Evolutionary conservation across 2,329 filamentous ascomycete species (phyloP).

Genomic region (Aspergillus thermomutatus): DNA sequence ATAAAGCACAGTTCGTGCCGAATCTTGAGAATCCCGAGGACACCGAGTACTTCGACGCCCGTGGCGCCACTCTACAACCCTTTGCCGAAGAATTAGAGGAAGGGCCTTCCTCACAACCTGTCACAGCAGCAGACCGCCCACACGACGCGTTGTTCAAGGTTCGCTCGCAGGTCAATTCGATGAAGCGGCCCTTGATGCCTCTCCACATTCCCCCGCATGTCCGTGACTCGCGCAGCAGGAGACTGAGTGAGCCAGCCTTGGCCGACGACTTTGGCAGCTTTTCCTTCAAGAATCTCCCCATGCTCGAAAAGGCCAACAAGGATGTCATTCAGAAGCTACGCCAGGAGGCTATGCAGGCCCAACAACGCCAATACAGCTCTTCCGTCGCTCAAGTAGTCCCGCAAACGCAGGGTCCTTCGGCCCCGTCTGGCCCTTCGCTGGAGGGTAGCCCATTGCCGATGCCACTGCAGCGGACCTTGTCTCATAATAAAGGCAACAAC

Average conservation of each 20-base stretch:
- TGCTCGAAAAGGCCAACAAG: conserved; percentile 97
- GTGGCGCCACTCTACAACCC: conserved; percentile 85
- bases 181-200: conserved; percentile 90
- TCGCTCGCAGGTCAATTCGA: conserved; percentile 77
- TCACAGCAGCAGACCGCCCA: conserved; percentile 74
- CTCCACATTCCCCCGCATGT: conserved; percentile 96
- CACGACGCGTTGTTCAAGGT: conserved; percentile 92
- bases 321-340: conserved; percentile 96
- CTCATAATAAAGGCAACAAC: conserved; percentile 72
- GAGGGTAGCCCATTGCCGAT: conserved; percentile 84
- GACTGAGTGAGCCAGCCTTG: conserved; percentile 84
- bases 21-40: conserved; percentile 91
- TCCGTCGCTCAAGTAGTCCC: conserved; percentile 18
- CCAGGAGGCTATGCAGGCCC: conserved; percentile 78
- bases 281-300: conserved; percentile 93
- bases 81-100: conserved; percentile 96
- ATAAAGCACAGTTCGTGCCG: conserved; percentile 93
- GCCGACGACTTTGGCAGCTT: conserved; percentile 95
- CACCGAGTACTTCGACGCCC: conserved; percentile 93
- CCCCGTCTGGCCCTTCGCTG: conserved; percentile 60
- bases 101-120: conserved; percentile 70
- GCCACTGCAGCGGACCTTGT: conserved; percentile 76
- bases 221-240: conserved; percentile 79
- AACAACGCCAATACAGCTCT: conserved; percentile 48
- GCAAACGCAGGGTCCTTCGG: conserved; percentile 16